Evolutionary conservation across 176 grass and related monocot genomes (phyloP).

Genomic region (Avena eriantha): DNA sequence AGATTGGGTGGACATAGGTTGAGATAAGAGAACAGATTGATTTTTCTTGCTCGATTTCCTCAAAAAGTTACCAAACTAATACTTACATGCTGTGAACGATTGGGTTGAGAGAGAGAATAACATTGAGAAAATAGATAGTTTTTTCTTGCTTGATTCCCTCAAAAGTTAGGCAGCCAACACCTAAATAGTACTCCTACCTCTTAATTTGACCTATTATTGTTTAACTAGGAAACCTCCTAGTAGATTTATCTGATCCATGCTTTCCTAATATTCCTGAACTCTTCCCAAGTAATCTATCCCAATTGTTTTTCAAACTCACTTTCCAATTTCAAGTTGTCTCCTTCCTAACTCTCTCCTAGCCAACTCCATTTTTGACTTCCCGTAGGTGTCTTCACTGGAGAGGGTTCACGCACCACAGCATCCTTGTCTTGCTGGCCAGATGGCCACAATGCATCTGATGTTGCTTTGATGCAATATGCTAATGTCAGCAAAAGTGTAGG

Average conservation of each 20-base stretch:
- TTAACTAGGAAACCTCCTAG: constrained; percentile 16
- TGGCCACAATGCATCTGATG: not conserved
- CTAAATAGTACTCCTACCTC: not conserved
- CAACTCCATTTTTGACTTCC: not conserved
- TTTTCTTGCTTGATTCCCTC: constrained; percentile 18
- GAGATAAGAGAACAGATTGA: constrained; percentile 5
- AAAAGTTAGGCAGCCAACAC: constrained; percentile 22
- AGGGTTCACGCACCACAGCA: not conserved
- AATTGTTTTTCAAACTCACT: not conserved
- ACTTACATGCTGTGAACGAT: not conserved
- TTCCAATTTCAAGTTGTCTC: constrained; percentile 5
- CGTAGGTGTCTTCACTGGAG: not conserved
- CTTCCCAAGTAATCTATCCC: not conserved
- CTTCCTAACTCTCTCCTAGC: not conserved
- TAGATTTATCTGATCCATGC: constrained; percentile 5
- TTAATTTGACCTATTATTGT: not conserved
- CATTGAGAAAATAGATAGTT: not conserved
- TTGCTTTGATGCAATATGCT: constrained; percentile 26
- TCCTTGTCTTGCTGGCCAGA: constrained; percentile 11
- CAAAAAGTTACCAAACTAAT: not conserved
- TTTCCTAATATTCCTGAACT: not conserved
- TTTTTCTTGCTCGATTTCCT: not conserved
- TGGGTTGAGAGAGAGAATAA: constrained; percentile 10
- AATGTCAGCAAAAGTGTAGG: not conserved
- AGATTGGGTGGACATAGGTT: constrained; percentile 22